Conservation (phyloP, 805 yeast genomes). For the Yamadazyma olivae region DNA sequence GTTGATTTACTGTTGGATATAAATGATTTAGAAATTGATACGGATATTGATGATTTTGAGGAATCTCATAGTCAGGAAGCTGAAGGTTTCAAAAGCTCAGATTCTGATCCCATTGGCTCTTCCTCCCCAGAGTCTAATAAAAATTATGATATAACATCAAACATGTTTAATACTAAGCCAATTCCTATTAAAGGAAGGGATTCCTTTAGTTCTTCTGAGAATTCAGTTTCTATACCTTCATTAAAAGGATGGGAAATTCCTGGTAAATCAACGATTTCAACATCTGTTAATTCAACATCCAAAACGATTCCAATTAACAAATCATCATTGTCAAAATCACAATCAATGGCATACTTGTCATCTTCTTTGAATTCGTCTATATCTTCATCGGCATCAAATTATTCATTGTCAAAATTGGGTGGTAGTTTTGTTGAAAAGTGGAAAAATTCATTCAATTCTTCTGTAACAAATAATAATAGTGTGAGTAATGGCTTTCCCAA, state of each 20-base stretch:
- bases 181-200: conserved; percentile 15
- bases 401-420: conserved; percentile 39
- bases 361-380: conserved; percentile 38
- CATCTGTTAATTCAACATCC: conserved; percentile 5
- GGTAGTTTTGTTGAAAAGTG: conserved; percentile 45
- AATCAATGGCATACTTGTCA: conserved; percentile 39
- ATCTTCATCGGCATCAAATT: conserved; percentile 37
- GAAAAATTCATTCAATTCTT: conserved; percentile 32
- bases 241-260: conserved; percentile 49
- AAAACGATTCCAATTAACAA: conserved; percentile 10
- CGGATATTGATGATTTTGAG: conserved; percentile 7
- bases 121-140: neutral
- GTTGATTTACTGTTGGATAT: neutral
- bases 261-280: conserved; percentile 26
- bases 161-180: conserved; percentile 7
- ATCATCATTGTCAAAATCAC: conserved; percentile 35
- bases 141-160: no score
- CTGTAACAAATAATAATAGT: conserved; percentile 1
- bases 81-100: conserved; percentile 1
- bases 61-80: conserved; percentile 4
- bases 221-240: conserved; percentile 27
- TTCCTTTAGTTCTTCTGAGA: conserved; percentile 20
- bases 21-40: conserved; percentile 8
- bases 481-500: neutral
- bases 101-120: neutral